These are phyloP conservation scores for Malus fusca DNA, from an alignment of 306 rosid genomes.

Conservation along the genomic window DNA sequence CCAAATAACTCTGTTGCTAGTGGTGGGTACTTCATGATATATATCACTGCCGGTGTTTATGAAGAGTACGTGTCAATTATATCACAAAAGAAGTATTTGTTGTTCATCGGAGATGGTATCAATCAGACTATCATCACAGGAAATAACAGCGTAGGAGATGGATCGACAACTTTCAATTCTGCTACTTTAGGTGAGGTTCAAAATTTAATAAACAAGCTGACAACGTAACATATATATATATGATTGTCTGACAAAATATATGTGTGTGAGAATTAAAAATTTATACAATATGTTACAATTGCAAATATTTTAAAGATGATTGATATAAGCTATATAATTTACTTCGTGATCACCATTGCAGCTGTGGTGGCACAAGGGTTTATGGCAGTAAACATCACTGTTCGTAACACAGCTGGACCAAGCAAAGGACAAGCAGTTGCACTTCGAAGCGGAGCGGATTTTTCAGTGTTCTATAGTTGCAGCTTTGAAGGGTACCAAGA, in stretches of 20 bases:
- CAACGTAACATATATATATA: neutral
- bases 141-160: conserved; percentile 25
- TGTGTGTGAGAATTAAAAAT: neutral
- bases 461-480: conserved; percentile 29
- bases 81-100: conserved; percentile 26
- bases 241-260: neutral
- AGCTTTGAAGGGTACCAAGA: conserved; percentile 41
- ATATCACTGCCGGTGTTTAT: conserved; percentile 32
- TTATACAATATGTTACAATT: neutral
- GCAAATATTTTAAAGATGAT: neutral
- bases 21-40: conserved; percentile 37
- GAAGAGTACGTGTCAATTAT: conserved; percentile 23
- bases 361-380: conserved; percentile 30
- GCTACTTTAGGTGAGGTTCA: conserved; percentile 24
- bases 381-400: conserved; percentile 22
- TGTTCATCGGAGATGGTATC: conserved; percentile 42
- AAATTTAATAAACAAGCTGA: neutral
- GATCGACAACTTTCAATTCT: conserved; percentile 31
- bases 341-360: conserved; percentile 2
- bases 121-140: conserved; percentile 35
- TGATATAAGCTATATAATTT: too few relatives aligned
- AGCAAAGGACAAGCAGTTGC: conserved; percentile 42
- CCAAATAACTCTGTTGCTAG: conserved; percentile 30
- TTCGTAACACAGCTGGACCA: conserved; percentile 36
- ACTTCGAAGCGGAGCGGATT: conserved; percentile 25